Base-by-base conservation (phyloP, 495 filamentous ascomycete species). In the Acidomyces sp. region DNA sequence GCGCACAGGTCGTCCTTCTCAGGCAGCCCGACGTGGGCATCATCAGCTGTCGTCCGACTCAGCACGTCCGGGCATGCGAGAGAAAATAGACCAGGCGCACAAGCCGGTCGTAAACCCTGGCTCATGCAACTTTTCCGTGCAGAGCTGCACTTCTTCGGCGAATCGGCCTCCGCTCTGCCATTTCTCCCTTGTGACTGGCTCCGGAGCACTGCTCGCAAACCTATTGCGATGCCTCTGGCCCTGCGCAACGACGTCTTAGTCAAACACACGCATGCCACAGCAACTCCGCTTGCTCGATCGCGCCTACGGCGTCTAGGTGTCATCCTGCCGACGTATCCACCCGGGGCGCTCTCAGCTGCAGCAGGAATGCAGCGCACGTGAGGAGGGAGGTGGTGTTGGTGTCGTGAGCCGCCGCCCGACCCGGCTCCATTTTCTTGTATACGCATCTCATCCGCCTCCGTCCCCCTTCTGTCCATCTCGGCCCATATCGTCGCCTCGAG, bases 151-250 rank as follows among this genome's bases (percentile, higher is more conserved):
- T 7, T 25, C 4, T 17, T 15, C 34, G 20, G 26, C 45, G 26
- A 51, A 51, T 51, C 30, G 27, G 6, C 7, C 5, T n/a, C 23
- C 13, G 12, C 27, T 31, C 3, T 21, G 31, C 25, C 23, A 25
- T 26, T 31, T 42, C n/a, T 23, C n/a, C 23, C 4, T n/a, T 34
- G 30, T 51, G 35, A 51, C 30, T 51, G 48, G 48, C 38, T 35
- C 23, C 13, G 18, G 16, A 16, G 15, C 39, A 30, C 33, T 21
- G 39, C 17, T 21, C 18, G 36, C 29, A 50, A n/a, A 29, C 35
- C 35, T 39, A 39, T 45, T 28, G 34, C 42, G 34, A 38, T 3
- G 35, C 33, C 31, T 35, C 3, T 50, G 24, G 41, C 21, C 36
- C 17, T 26, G 43, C 31, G 28, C 13, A n/a, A 27, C 20, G 26